These are phyloP conservation scores for Phytophthora melonis DNA, from an alignment of 352 stramenopile genomes.

Conservation along the genomic window DNA sequence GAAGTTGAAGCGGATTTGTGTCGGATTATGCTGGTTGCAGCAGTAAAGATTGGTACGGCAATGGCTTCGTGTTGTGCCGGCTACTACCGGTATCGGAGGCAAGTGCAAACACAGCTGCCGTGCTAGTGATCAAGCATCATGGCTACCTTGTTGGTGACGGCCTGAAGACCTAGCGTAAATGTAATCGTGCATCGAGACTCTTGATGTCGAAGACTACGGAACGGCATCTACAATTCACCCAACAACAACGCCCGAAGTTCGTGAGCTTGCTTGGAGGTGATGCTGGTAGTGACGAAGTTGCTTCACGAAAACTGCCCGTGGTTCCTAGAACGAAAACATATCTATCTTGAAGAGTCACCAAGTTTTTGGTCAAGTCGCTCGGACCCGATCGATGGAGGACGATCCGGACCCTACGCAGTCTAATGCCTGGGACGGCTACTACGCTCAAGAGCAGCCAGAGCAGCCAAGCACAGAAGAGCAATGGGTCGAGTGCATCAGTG, in stretches of 20 bases:
- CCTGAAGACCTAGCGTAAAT: too few relatives aligned
- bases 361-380: background rate
- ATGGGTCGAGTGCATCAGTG: slow-evolving; percentile 54
- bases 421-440: slow-evolving; percentile 8
- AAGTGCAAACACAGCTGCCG: background rate
- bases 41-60: background rate
- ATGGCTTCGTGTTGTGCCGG: background rate
- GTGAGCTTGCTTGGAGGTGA: background rate
- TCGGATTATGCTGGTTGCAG: background rate
- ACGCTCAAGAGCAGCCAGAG: slow-evolving; percentile 2
- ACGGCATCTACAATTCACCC: too few relatives aligned
- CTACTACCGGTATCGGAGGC: background rate
- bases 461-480: background rate
- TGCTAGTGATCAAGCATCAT: background rate
- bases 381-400: slow-evolving; percentile 21
- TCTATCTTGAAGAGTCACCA: slow-evolving; percentile 13
- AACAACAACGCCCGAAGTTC: too few relatives aligned
- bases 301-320: background rate
- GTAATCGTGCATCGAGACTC: background rate
- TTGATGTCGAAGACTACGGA: background rate
- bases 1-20: slow-evolving; percentile 4
- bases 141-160: background rate
- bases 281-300: background rate
- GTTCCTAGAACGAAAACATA: background rate
- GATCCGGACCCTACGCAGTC: background rate